A percentile compares a stretch with the other conserved stretches of the same genome.
These are phyloP conservation scores for Stromatinia cepivora DNA, from an alignment of 2,329 filamentous ascomycete species.

Conservation along the genomic window DNA sequence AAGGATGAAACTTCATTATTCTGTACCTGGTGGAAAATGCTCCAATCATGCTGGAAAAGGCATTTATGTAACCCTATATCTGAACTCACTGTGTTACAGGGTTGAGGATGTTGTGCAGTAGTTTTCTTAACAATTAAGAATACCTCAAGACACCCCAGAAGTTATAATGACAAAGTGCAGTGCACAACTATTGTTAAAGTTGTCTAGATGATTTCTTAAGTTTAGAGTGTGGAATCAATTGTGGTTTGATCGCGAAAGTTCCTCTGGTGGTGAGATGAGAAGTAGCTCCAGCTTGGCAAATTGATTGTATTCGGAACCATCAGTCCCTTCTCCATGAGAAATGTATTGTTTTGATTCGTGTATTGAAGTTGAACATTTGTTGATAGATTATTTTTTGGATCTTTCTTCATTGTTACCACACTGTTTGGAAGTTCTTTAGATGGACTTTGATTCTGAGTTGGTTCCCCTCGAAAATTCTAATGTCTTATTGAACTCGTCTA, in stretches of 20 bases:
- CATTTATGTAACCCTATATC: background rate
- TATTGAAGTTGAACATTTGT: background rate
- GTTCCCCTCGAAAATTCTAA: background rate
- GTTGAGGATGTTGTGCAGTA: fast-evolving
- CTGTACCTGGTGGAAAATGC: background rate
- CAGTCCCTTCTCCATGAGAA: background rate
- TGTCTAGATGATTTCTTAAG: too few species aligned
- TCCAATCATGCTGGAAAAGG: background rate
- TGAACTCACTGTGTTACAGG: background rate
- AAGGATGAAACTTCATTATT: background rate
- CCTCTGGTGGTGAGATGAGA: background rate
- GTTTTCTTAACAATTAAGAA: background rate
- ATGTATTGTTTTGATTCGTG: background rate
- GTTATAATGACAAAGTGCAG: background rate
- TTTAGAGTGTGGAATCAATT: background rate
- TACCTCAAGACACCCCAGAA: fast-evolving
- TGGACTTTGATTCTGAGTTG: too few species aligned
- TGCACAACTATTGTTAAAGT: background rate
- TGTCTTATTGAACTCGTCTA: background rate
- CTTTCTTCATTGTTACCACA: background rate
- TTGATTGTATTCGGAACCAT: background rate
- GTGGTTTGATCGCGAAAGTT: background rate
- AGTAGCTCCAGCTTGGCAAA: background rate
- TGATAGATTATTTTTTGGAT: background rate
- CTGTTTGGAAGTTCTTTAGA: background rate